Conservation (phyloP, 2,329 filamentous ascomycete species). For the Trichoderma brevicompactum region DNA sequence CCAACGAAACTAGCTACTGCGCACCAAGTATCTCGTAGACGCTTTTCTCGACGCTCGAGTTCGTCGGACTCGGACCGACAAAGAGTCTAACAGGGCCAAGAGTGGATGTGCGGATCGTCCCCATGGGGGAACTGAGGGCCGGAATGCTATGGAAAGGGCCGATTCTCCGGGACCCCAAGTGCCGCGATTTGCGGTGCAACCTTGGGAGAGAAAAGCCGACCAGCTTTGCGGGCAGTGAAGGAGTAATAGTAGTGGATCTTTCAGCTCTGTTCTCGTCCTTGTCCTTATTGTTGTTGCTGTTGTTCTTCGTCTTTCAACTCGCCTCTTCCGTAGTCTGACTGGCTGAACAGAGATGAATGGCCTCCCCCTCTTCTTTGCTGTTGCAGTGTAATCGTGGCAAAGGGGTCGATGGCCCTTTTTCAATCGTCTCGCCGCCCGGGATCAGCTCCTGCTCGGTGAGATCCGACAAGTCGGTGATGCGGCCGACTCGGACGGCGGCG, state of each 20-base stretch:
- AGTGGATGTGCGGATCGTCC: constrained; percentile 23
- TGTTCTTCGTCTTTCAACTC: too few relatives aligned
- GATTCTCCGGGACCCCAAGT: constrained; percentile 28
- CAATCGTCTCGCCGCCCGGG: constrained; percentile 7
- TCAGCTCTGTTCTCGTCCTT: too few relatives aligned
- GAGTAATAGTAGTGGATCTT: too few relatives aligned
- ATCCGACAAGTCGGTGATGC: constrained; percentile 23
- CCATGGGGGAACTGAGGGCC: constrained; percentile 27
- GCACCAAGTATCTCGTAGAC: constrained; percentile 4
- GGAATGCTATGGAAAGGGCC: constrained; percentile 27
- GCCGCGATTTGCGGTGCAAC: constrained; percentile 16
- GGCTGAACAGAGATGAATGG: too few relatives aligned
- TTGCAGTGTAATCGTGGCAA: too few relatives aligned
- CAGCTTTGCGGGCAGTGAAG: neutral
- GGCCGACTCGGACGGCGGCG: constrained; percentile 14
- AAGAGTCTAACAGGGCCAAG: constrained; percentile 24
- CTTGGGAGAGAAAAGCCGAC: constrained; percentile 9
- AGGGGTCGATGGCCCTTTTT: constrained; percentile 8
- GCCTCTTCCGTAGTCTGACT: too few relatives aligned
- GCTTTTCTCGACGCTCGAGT: constrained; percentile 1
- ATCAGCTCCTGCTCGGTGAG: constrained; percentile 25
- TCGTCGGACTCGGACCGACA: constrained; percentile 25
- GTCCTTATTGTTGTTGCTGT: too few relatives aligned
- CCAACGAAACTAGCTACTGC: neutral
- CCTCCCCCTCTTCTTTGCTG: too few relatives aligned